A percentile compares a stretch with the other conserved stretches of the same genome.
These are phyloP conservation scores for Cystofilobasidium capitatum DNA, from an alignment of 768 basidiomycete genomes.

Conservation along the genomic window DNA sequence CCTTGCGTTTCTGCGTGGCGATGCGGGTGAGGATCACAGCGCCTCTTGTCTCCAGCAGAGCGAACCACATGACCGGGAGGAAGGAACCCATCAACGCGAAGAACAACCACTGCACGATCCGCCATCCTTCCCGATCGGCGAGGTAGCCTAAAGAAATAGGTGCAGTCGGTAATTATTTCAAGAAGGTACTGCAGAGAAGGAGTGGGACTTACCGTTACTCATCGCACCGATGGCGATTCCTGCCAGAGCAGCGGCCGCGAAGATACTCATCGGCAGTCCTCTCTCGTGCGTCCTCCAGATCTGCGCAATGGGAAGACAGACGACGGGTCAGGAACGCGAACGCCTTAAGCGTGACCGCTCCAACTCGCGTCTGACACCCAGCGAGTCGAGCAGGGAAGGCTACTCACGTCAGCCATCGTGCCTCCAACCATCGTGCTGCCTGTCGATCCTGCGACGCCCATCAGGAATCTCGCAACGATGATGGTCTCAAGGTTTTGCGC, in stretches of 20 bases:
- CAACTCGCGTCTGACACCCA: neutral
- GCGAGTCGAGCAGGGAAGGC: neutral
- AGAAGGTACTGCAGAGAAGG: too few relatives aligned
- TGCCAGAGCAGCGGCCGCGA: constrained; percentile 50
- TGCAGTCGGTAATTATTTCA: too few relatives aligned
- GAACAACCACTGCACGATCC: constrained; percentile 75
- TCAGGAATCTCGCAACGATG: constrained; percentile 37
- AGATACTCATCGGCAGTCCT: constrained; percentile 64
- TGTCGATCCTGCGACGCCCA: constrained; percentile 37
- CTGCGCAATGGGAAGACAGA: constrained; percentile 29
- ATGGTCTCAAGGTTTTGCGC: constrained; percentile 39
- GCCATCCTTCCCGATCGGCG: constrained; percentile 59
- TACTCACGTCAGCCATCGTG: constrained; percentile 30
- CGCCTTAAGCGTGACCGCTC: too few relatives aligned
- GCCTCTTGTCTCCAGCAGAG: constrained; percentile 64
- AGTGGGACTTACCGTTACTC: too few relatives aligned
- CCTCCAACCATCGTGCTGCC: constrained; percentile 42
- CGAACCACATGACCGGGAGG: constrained; percentile 46
- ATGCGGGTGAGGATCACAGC: constrained; percentile 59
- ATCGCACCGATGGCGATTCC: constrained; percentile 59
- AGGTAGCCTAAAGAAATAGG: constrained; percentile 53
- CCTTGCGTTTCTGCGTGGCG: constrained; percentile 55
- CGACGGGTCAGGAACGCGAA: neutral
- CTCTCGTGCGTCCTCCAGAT: constrained; percentile 37
- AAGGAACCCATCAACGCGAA: constrained; percentile 35